Percentiles rank a stretch among this genome's conserved stretches.
Evolutionary conservation across 2,329 filamentous ascomycete genomes (phyloP).

Genomic region (Colletotrichum lupini): DNA sequence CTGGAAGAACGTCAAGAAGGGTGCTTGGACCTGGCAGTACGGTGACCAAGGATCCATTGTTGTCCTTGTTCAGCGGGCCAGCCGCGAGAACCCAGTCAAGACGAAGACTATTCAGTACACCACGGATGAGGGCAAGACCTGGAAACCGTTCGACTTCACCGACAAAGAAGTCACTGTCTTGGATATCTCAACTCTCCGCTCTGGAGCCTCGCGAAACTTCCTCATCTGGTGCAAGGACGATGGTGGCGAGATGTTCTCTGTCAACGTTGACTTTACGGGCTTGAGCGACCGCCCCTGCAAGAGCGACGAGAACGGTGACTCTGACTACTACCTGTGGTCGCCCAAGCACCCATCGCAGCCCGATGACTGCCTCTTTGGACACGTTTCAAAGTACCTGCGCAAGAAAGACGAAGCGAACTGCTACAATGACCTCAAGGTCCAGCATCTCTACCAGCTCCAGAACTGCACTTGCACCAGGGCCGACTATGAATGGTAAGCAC

Average conservation of each 20-base stretch:
- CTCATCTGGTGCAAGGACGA: slow-evolving; percentile 81
- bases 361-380: slow-evolving; percentile 90
- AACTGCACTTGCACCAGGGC: slow-evolving; percentile 87
- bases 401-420: slow-evolving; percentile 85
- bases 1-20: slow-evolving; percentile 89
- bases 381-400: slow-evolving; percentile 87
- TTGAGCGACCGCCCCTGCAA: slow-evolving; percentile 80
- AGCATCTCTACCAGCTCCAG: slow-evolving; percentile 76
- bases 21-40: slow-evolving; percentile 91
- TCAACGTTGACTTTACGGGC: slow-evolving; percentile 91
- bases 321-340: slow-evolving; percentile 82
- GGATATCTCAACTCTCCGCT: slow-evolving; percentile 88
- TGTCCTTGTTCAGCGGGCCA: slow-evolving; percentile 81
- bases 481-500: slow-evolving; percentile 90
- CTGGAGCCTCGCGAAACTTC: slow-evolving; percentile 91
- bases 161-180: slow-evolving; percentile 77
- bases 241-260: slow-evolving; percentile 71
- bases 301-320: slow-evolving; percentile 68
- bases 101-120: slow-evolving; percentile 80
- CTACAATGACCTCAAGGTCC: slow-evolving; percentile 81
- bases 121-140: slow-evolving; percentile 82
- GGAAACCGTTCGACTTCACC: slow-evolving; percentile 80
- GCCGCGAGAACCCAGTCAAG: slow-evolving; percentile 73
- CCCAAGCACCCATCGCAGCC: slow-evolving; percentile 84
- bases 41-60: slow-evolving; percentile 95